Evolutionary conservation across 2,329 filamentous ascomycete genomes (phyloP).

Genomic region (Diaporthe longicolla): DNA sequence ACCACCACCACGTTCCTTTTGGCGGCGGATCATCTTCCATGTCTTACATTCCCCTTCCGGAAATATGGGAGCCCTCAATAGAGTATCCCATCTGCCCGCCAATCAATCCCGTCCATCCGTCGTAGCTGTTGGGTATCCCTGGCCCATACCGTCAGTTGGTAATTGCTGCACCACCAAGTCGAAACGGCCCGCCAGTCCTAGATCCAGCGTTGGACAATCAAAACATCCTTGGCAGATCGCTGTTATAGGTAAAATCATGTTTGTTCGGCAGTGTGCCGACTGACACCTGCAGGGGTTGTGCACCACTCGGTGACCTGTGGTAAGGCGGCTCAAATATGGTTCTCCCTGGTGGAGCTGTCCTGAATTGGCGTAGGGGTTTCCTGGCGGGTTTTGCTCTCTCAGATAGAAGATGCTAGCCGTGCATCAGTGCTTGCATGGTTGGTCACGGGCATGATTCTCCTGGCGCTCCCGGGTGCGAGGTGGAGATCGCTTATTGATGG

Average conservation of each 20-base stretch:
- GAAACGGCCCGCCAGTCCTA: conserved; percentile 28
- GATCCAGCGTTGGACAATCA: conserved; percentile 12
- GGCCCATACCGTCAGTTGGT: not conserved
- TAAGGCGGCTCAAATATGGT: conserved; percentile 26
- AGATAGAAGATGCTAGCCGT: conserved; percentile 1
- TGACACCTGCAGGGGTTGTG: conserved; percentile 10
- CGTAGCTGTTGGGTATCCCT: not conserved
- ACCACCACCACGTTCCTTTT: not conserved
- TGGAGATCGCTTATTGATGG: conserved; percentile 20
- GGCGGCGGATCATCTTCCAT: conserved; percentile 24
- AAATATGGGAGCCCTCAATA: not conserved
- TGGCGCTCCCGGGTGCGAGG: conserved; percentile 10
- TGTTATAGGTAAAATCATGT: not conserved
- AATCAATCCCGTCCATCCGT: conserved; percentile 11
- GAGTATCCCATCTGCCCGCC: not conserved
- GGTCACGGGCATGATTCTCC: conserved; percentile 6
- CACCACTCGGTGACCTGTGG: not conserved
- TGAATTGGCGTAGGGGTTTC: not conserved
- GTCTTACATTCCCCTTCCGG: conserved; percentile 2
- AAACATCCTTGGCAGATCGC: conserved; percentile 1
- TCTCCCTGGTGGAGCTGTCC: not conserved
- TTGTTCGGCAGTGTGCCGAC: conserved; percentile 21
- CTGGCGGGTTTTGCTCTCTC: not conserved
- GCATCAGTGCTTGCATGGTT: conserved; percentile 25
- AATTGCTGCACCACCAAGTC: conserved; percentile 25